A percentile compares a stretch with the other conserved stretches of the same genome.
phyloP scores from a whole-genome alignment of 495 filamentous ascomycete genomes.

The Letharia lupina region DNA sequence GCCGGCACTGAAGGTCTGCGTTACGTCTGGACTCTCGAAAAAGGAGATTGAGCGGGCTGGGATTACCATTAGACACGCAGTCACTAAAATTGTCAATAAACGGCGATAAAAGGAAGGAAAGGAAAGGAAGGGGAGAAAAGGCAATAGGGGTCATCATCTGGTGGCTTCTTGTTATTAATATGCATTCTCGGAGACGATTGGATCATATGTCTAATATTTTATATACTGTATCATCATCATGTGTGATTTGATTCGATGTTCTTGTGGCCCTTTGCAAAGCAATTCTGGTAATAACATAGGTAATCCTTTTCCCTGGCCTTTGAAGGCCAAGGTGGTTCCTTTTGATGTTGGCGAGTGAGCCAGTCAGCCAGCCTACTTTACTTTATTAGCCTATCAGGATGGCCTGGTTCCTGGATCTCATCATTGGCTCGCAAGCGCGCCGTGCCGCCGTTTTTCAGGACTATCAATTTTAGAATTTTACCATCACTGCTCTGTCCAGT shows the following conservation, averaged over 20 bases:
- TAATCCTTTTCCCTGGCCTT: no score
- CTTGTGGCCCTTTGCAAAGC: neutral
- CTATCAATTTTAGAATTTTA: no score
- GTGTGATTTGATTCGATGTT: neutral
- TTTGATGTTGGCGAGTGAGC: no score
- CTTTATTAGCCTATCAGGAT: constrained; percentile 4
- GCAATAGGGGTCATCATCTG: neutral
- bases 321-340: no score
- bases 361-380: no score
- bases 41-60: constrained; percentile 95
- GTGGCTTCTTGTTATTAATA: neutral
- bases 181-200: neutral
- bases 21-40: constrained; percentile 76
- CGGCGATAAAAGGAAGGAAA: constrained; percentile 34
- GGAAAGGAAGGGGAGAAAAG: neutral
- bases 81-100: constrained; percentile 73
- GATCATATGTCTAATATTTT: neutral
- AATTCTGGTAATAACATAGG: neutral
- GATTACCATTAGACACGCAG: constrained; percentile 77
- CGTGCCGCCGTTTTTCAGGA: constrained; percentile 9
- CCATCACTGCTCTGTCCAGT: no score
- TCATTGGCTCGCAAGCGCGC: neutral
- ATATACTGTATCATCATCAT: neutral
- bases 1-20: constrained; percentile 81
- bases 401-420: constrained; percentile 5